phyloP scores from a whole-genome alignment of 495 filamentous ascomycete genomes.

The Schizothecium vesticola region DNA sequence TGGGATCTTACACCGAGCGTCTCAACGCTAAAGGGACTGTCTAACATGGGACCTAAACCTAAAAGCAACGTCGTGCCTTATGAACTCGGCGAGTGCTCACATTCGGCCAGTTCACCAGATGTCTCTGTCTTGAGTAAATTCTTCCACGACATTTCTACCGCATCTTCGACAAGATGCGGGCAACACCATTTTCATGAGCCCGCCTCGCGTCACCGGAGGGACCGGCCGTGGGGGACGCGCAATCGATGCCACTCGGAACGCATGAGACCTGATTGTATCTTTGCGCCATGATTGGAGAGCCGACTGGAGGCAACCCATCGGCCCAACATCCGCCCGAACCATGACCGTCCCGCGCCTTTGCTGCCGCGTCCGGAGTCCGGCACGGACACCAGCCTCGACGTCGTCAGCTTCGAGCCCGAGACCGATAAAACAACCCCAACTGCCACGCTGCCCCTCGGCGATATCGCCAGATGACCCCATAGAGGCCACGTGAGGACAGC shows the following conservation, averaged over 20 bases:
- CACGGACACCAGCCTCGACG: conserved; percentile 6
- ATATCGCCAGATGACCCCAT: not conserved
- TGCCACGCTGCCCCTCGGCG: not conserved
- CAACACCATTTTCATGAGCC: not conserved
- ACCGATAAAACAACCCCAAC: not conserved
- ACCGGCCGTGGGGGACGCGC: not conserved
- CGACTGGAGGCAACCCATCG: not conserved
- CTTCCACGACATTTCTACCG: no score
- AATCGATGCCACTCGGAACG: not conserved
- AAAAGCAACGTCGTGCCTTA: no score
- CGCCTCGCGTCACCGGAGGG: not conserved
- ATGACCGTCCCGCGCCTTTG: not conserved
- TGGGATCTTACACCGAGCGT: no score
- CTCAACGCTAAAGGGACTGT: no score
- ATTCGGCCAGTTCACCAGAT: no score
- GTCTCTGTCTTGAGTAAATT: no score
- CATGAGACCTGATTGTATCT: not conserved
- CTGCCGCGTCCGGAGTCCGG: not conserved
- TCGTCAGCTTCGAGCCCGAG: not conserved
- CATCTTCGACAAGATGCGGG: no score
- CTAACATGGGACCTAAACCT: no score
- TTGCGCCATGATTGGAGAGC: not conserved
- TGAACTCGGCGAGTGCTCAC: no score
- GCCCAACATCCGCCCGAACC: not conserved
- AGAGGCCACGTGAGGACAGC: not conserved